These are phyloP conservation scores for Solanum piurae DNA, from an alignment of 257 asterid species.

Conservation along the genomic window DNA sequence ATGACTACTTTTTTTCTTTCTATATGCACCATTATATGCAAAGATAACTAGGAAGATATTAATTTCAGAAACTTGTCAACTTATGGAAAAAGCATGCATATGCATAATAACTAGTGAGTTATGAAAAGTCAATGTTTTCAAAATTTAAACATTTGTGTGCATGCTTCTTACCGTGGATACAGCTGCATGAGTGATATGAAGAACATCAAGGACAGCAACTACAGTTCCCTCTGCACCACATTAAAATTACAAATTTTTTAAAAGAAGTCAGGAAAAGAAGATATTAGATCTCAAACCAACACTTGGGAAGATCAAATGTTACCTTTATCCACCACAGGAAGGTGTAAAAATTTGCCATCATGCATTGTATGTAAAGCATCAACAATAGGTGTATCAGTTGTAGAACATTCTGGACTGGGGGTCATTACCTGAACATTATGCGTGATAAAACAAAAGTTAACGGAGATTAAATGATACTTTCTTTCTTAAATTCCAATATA, in stretches of 20 bases:
- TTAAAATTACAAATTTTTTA: neutral
- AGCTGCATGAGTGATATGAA: slow-evolving; percentile 90
- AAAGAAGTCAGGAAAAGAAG: neutral
- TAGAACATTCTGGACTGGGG: slow-evolving; percentile 88
- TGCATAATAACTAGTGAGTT: neutral
- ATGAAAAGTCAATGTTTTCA: neutral
- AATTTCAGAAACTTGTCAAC: neutral
- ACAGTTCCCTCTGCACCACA: slow-evolving; percentile 56
- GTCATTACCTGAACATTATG: slow-evolving; percentile 68
- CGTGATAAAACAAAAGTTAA: neutral
- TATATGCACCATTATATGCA: neutral
- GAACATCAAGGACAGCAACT: slow-evolving; percentile 85
- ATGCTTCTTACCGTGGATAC: slow-evolving; percentile 64
- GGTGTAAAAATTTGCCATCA: slow-evolving; percentile 84
- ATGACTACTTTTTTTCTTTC: neutral
- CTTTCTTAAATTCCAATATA: neutral
- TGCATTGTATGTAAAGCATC: slow-evolving; percentile 98
- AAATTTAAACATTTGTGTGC: neutral
- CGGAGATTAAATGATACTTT: no score
- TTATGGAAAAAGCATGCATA: neutral
- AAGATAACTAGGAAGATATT: neutral
- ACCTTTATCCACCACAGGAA: slow-evolving; percentile 91
- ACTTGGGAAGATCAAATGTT: neutral
- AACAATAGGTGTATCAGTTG: slow-evolving; percentile 75
- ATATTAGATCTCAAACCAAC: neutral